A percentile compares a stretch with the other conserved stretches of the same genome.
Conservation (phyloP, 257 asterid genomes). For the Haberlea rhodopensis region DNA sequence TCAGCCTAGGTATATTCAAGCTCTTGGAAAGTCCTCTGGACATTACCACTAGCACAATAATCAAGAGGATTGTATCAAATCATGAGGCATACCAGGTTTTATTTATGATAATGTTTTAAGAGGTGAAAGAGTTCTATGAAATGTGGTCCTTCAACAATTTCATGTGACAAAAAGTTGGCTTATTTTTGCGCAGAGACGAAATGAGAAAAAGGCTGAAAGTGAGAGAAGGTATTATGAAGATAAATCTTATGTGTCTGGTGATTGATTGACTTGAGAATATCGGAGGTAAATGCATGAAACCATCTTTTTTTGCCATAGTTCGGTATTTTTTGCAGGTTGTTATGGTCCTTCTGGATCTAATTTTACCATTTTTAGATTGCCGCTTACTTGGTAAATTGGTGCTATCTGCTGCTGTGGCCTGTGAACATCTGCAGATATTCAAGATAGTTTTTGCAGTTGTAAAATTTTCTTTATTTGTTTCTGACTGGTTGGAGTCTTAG, state of each 20-base stretch:
- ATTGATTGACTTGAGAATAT: slow-evolving; percentile 39
- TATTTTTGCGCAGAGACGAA: slow-evolving; percentile 61
- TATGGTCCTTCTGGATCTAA: slow-evolving; percentile 10
- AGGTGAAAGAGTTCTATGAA: slow-evolving; percentile 8
- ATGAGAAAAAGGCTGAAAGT: slow-evolving; percentile 82
- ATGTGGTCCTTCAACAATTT: slow-evolving; percentile 20
- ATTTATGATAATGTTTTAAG: slow-evolving; percentile 6
- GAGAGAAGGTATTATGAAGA: slow-evolving; percentile 90
- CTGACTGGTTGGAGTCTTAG: slow-evolving; percentile 20
- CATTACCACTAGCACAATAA: slow-evolving; percentile 85
- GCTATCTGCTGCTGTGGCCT: slow-evolving; percentile 16
- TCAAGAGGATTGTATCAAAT: slow-evolving; percentile 85
- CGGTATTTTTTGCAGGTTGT: slow-evolving; percentile 7
- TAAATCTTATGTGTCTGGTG: slow-evolving; percentile 66
- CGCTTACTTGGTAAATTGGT: slow-evolving; percentile 22
- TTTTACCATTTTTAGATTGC: slow-evolving; percentile 24
- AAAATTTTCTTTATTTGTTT: slow-evolving; percentile 18
- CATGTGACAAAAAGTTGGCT: slow-evolving; percentile 16
- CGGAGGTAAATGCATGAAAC: slow-evolving; percentile 34
- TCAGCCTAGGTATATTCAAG: slow-evolving; percentile 63
- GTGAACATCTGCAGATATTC: slow-evolving; percentile 27
- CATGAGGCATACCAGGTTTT: slow-evolving; percentile 91
- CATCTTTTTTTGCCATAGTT: slow-evolving; percentile 5
- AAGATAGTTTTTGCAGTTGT: slow-evolving; percentile 9
- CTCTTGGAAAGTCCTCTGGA: slow-evolving; percentile 85